Percentiles rank a stretch among this genome's conserved stretches.
phyloP scores from a whole-genome alignment of 129 eudicot species.

The Saposhnikovia divaricata region DNA sequence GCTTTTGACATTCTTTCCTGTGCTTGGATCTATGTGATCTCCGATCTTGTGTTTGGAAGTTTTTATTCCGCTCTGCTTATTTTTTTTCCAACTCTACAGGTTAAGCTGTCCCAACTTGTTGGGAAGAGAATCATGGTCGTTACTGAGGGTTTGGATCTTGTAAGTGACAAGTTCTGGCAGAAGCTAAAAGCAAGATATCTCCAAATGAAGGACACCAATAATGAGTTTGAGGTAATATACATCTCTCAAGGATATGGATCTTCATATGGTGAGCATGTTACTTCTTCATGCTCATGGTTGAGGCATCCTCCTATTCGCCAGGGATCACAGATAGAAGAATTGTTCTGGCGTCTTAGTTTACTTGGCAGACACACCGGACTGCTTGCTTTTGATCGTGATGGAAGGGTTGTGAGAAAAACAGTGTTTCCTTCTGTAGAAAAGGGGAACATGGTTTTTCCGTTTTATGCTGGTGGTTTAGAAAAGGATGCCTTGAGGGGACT shows the following conservation, averaged over 20 bases:
- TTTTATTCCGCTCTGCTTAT: background rate
- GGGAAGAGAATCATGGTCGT: background rate
- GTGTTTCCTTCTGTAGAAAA: no score
- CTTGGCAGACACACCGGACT: no score
- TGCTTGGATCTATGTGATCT: no score
- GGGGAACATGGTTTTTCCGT: background rate
- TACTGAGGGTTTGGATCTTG: background rate
- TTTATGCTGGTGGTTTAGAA: background rate
- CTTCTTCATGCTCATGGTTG: no score
- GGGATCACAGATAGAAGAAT: no score
- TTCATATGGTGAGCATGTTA: no score
- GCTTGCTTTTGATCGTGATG: no score
- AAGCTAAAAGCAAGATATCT: background rate
- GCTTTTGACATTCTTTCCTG: no score
- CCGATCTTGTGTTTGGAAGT: background rate
- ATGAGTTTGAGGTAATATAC: background rate
- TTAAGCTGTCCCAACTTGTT: background rate
- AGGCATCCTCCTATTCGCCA: no score
- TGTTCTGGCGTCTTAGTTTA: no score
- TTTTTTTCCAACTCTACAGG: background rate
- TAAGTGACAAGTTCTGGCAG: background rate
- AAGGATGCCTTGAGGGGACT: background rate
- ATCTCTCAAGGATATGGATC: background rate
- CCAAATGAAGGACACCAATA: background rate
- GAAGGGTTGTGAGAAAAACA: no score